phyloP scores from a whole-genome alignment of 495 filamentous ascomycete genomes.

The Amniculicola lignicola region DNA sequence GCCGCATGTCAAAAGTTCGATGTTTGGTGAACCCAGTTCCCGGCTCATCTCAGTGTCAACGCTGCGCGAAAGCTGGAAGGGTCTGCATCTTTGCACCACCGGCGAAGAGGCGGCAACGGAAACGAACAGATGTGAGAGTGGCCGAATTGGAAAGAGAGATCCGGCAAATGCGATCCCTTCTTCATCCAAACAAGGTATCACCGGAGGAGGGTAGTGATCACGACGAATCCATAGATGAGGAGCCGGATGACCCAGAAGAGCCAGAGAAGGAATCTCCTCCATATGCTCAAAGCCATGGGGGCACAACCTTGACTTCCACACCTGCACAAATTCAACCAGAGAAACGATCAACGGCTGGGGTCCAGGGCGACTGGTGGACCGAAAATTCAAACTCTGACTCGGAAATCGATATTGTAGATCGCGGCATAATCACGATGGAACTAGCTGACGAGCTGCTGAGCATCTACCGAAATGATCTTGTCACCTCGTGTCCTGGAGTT shows the following conservation, averaged over 20 bases:
- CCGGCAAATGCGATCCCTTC: conserved; percentile 24
- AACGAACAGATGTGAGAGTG: conserved; percentile 31
- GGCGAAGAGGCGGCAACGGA: conserved; percentile 31
- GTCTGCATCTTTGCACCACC: conserved; percentile 31
- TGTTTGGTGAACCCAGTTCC: conserved; percentile 20
- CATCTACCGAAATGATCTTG: conserved; percentile 47
- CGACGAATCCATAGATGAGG: conserved; percentile 13
- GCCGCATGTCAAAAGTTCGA: conserved; percentile 33
- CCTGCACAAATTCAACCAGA: neutral
- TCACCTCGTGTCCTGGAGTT: conserved; percentile 46
- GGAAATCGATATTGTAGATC: conserved; percentile 47
- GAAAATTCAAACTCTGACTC: no score
- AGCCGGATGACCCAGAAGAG: conserved; percentile 6
- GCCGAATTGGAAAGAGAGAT: conserved; percentile 33
- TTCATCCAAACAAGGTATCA: conserved; percentile 23
- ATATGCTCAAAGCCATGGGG: neutral
- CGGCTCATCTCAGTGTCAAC: conserved; percentile 24
- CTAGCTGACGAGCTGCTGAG: conserved; percentile 47
- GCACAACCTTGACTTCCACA: neutral
- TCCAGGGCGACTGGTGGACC: no score
- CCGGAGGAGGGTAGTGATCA: conserved; percentile 10
- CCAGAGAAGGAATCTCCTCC: conserved; percentile 7
- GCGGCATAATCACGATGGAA: conserved; percentile 49
- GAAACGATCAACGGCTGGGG: no score
- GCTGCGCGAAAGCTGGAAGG: conserved; percentile 30